Evolutionary conservation across 2,329 filamentous ascomycete species (phyloP), one percentile per base, ranked within the genome.

Genomic region (Scortechinia acanthostroma): DNA sequence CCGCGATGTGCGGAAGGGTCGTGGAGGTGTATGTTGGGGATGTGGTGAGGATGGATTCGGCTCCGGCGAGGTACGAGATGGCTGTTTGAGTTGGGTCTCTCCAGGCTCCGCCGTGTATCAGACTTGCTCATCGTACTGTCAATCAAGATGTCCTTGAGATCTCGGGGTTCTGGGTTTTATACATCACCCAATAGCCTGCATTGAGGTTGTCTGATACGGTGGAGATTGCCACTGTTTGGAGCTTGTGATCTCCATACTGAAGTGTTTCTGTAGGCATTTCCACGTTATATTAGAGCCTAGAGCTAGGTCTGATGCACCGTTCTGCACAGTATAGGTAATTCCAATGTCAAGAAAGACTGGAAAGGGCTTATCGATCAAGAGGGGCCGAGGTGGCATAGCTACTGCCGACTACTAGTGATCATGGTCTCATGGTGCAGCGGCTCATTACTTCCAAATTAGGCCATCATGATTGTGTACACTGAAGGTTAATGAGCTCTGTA

Each of bases 71-170:
- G 49, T 71, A 64, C 1, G 57, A 56, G 4, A 50, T 45, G 3
- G 62, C 55, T 13, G 61, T 63, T 28, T 66, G 56, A 10, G 52
- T 55, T 43, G 68, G 68, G 48, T 72, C 69, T 37, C 69, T 62
- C 63, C 69, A 73, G 51, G 68, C 70, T 45, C 69, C 69, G 37
- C 69, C 69, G 51, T 73, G 69, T 47, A 73, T 67, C 48, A 65
- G 69, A 45, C 54, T 40, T 49, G 54, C 43, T 55, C 54, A 48
- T 54, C 54, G 45, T 19, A 33, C 42, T 33, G 16, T 21, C 30
- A 40, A 43, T 22, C 42, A 35, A 51, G 33, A 42, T 43, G 43
- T 50, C 42, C 47, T 49, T 21, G 22, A 42, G 22, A 44, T 44
- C 23, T 37, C 33, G n/a, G 22, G 30, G 16, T 40, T 40, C 35